Percentiles rank a stretch among this genome's conserved stretches.
These are phyloP conservation scores for Microascus cirrosus DNA, from an alignment of 2,329 filamentous ascomycete species.

Conservation along the genomic window DNA sequence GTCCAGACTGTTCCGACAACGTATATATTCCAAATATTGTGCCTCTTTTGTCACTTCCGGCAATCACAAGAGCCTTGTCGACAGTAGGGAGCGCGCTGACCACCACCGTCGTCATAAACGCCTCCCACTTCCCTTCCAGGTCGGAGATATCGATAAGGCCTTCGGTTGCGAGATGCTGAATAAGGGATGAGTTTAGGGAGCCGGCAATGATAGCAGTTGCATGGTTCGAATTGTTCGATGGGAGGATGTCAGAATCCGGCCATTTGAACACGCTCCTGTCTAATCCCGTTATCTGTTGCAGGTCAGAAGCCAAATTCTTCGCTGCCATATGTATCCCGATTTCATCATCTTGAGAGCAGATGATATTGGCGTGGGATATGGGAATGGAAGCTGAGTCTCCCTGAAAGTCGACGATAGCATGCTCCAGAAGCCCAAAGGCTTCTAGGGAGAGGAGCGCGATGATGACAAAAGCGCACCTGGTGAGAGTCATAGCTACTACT, in stretches of 20 bases:
- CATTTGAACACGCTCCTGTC: background rate
- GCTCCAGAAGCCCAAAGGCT: background rate
- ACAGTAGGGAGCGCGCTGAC: slow-evolving; percentile 44
- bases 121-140: slow-evolving; percentile 57
- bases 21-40: slow-evolving; percentile 63
- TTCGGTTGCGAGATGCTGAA: slow-evolving; percentile 43
- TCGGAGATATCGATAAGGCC: slow-evolving; percentile 34
- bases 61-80: slow-evolving; percentile 51
- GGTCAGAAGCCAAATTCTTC: slow-evolving; percentile 17
- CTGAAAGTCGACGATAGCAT: background rate
- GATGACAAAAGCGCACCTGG: too few relatives aligned
- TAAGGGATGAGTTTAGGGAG: slow-evolving; percentile 52
- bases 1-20: slow-evolving; percentile 59
- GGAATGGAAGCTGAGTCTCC: slow-evolving; percentile 8
- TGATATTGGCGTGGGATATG: slow-evolving; percentile 17
- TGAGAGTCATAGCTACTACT: too few relatives aligned
- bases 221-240: slow-evolving; percentile 27
- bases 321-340: slow-evolving; percentile 21
- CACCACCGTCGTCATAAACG: slow-evolving; percentile 50
- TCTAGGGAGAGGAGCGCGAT: background rate
- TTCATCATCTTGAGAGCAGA: slow-evolving; percentile 17
- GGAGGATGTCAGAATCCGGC: slow-evolving; percentile 13
- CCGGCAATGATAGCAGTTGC: slow-evolving; percentile 51
- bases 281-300: slow-evolving; percentile 12
- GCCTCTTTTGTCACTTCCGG: slow-evolving; percentile 52